A percentile compares a stretch with the other conserved stretches of the same genome.
Conservation (phyloP, 1,139 yeast species). For the Blastobotrys illinoisensis region DNA sequence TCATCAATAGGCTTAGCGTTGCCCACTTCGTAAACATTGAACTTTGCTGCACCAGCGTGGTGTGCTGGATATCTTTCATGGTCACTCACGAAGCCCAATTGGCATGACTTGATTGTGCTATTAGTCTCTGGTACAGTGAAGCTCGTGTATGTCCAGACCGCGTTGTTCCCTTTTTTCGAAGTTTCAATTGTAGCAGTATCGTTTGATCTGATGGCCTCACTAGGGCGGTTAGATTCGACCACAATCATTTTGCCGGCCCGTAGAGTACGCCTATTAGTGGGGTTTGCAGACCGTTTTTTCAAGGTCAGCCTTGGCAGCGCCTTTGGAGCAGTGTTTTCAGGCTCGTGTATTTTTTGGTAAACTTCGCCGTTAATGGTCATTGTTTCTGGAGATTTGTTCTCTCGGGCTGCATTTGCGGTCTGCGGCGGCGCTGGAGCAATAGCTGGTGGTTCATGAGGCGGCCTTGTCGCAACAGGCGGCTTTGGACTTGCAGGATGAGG, state of each 20-base stretch:
- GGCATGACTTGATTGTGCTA: background rate
- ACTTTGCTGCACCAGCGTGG: background rate
- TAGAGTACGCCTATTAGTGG: background rate
- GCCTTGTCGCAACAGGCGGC: too few relatives aligned
- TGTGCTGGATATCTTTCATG: background rate
- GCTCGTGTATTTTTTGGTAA: background rate
- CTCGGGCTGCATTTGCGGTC: background rate
- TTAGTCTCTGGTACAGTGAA: background rate
- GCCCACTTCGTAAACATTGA: background rate
- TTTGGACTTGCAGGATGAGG: background rate
- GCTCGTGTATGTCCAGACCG: background rate
- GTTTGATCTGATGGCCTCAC: background rate
- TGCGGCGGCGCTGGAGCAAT: background rate
- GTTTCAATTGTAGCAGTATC: background rate
- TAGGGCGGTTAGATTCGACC: background rate
- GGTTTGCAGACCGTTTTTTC: background rate
- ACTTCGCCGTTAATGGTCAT: background rate
- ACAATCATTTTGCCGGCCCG: background rate
- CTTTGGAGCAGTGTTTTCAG: background rate
- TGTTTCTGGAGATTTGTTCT: background rate
- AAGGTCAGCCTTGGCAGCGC: background rate
- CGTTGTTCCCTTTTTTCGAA: background rate
- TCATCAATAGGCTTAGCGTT: background rate
- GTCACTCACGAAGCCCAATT: background rate
- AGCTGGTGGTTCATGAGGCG: background rate